Evolutionary conservation across 2,329 filamentous ascomycete genomes (phyloP).

Genomic region (Thermoascus crustaceus): DNA sequence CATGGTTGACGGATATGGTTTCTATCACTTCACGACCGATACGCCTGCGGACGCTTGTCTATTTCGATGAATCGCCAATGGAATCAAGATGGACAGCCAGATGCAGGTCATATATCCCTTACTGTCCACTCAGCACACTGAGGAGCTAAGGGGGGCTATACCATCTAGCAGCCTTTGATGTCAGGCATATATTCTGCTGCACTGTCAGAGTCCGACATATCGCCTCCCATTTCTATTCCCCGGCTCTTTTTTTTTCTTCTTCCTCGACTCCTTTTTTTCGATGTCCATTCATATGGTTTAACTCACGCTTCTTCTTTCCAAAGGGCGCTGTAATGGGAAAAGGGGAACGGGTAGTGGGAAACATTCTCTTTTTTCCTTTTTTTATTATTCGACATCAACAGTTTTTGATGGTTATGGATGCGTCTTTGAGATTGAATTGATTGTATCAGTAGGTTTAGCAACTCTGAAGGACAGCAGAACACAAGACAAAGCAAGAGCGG

Average conservation of each 20-base stretch:
- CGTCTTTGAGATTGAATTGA: no score
- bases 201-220: not conserved
- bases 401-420: no score
- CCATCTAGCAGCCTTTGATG: not conserved
- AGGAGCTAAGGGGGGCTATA: not conserved
- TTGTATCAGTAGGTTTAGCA: no score
- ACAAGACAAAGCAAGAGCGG: no score
- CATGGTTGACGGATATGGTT: conserved; percentile 15
- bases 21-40: conserved; percentile 16
- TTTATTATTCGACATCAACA: conserved; percentile 17
- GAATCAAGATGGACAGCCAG: no score
- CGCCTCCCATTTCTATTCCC: conserved; percentile 1
- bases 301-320: conserved; percentile 23
- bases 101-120: no score
- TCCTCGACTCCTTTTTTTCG: no score
- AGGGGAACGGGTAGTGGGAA: conserved; percentile 28
- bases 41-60: no score
- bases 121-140: not conserved
- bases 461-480: no score
- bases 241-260: not conserved
- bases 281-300: conserved; percentile 15
- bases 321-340: conserved; percentile 35
- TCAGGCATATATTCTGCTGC: not conserved
- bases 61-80: not conserved
- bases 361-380: conserved; percentile 18